Base-by-base conservation (phyloP, 1,284 basidiomycete genomes). In the Meripilus lineatus region DNA sequence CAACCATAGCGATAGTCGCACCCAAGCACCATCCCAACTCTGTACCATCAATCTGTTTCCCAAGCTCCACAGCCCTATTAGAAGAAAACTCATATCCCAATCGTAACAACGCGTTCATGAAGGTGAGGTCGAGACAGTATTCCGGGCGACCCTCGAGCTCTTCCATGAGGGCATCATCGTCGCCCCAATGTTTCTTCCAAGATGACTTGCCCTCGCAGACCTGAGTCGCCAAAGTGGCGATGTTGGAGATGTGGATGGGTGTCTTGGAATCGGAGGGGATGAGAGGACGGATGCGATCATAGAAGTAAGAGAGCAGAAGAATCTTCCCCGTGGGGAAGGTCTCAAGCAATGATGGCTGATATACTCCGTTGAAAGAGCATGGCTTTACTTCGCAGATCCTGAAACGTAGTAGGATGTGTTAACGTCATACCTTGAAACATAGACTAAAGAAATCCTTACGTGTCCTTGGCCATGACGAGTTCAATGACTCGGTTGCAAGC, bases 11-110 rank as follows among this genome's bases (percentile, higher is more conserved):
- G 55, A 93, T 77, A 44, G 84, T 83, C 11, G 92, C 93, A 15
- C 92, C 92, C 20, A 97, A 67, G 53, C 84, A 88, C 95, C 95
- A 99, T 6, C 96, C 95, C 45, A 99, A 68, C 76, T 98, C 96
- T 3, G 93, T 94, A 5, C 86, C 91, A 21, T 76, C 76, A 37
- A 99, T 77, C 75, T 89, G 84, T 75, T 98, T 98, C 56, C 84
- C 94, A 32, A 93, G 77, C 63, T 75, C 71, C 30, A 94, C 77
- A 52, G 81, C 73, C 50, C 89, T 66, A 30, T 68, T 71, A 32
- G 78, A 80, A 18, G 65, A 70, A 59, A 95, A 83, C 70, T 93
- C 92, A 65, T 94, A 91, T 38, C 89, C 82, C 0, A 94, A 71
- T 45, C 85, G 75, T 42, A 99, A 67, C 48, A 99, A 65, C 28